Evolutionary conservation across 2,329 filamentous ascomycete genomes (phyloP).

Genomic region (Raffaelea deltoideospora): DNA sequence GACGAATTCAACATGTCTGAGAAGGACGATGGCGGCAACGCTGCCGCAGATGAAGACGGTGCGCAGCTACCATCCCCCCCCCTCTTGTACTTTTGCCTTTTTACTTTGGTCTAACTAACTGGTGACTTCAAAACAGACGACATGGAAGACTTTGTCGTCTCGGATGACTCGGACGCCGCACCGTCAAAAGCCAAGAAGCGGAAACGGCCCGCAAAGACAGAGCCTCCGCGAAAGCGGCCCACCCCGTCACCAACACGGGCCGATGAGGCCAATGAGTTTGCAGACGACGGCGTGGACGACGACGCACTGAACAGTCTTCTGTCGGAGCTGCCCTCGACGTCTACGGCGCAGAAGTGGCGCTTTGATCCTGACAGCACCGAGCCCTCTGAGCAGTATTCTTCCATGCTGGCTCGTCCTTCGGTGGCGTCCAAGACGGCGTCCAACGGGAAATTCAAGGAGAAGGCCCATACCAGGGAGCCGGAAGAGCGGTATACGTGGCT

Average conservation of each 20-base stretch:
- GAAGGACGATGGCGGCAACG: slow-evolving; percentile 42
- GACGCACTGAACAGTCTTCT: slow-evolving; percentile 39
- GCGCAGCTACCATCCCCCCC: too few relatives aligned
- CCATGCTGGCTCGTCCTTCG: slow-evolving; percentile 8
- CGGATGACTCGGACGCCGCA: slow-evolving; percentile 72
- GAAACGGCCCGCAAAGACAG: slow-evolving; percentile 47
- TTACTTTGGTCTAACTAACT: background rate
- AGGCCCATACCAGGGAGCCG: slow-evolving; percentile 68
- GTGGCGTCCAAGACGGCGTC: slow-evolving; percentile 14
- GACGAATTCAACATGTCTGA: slow-evolving; percentile 63
- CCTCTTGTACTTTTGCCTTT: background rate
- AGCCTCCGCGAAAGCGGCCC: slow-evolving; percentile 45
- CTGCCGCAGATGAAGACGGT: slow-evolving; percentile 50
- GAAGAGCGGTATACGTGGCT: slow-evolving; percentile 85
- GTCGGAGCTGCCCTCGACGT: slow-evolving; percentile 43
- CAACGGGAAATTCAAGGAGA: slow-evolving; percentile 33
- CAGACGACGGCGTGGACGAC: slow-evolving; percentile 31
- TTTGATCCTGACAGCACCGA: slow-evolving; percentile 35
- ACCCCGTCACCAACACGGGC: slow-evolving; percentile 30
- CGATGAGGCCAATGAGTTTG: slow-evolving; percentile 16
- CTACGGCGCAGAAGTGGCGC: slow-evolving; percentile 73
- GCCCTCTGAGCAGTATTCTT: slow-evolving; percentile 14
- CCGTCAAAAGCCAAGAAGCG: slow-evolving; percentile 50
- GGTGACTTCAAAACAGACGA: slow-evolving; percentile 32
- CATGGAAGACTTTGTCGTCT: slow-evolving; percentile 75